These are phyloP conservation scores for Ganoderma lucidum DNA, from an alignment of 1,284 basidiomycete genomes.

Conservation along the genomic window DNA sequence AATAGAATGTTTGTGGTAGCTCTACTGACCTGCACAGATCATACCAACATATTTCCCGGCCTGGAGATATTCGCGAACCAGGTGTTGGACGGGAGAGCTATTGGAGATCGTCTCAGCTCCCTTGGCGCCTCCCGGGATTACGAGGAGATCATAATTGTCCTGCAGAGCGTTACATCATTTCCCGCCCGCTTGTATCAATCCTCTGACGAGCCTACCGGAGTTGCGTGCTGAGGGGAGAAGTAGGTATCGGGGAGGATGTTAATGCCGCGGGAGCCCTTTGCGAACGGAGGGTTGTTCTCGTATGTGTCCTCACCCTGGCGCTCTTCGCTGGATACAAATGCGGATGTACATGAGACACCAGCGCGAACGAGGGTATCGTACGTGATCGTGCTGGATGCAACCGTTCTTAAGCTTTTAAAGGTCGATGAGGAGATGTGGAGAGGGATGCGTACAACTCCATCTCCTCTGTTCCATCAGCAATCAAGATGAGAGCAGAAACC, in stretches of 20 bases:
- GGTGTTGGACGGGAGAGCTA: constrained; percentile 65
- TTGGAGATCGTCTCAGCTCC: constrained; percentile 80
- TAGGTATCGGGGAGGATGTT: constrained; percentile 73
- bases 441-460: constrained; percentile 78
- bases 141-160: constrained; percentile 71
- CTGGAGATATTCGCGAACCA: constrained; percentile 70
- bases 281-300: constrained; percentile 48
- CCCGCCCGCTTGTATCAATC: neutral
- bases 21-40: constrained; percentile 78
- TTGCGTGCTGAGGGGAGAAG: constrained; percentile 52
- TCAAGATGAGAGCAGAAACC: constrained; percentile 73
- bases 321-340: constrained; percentile 59
- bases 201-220: constrained; percentile 31
- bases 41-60: constrained; percentile 75
- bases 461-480: constrained; percentile 92
- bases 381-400: constrained; percentile 67
- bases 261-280: constrained; percentile 77
- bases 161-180: constrained; percentile 30
- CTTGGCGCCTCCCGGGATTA: constrained; percentile 85
- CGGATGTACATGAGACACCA: constrained; percentile 69
- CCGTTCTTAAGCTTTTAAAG: neutral
- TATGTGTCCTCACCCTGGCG: constrained; percentile 16
- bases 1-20: neutral
- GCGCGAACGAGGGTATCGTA: constrained; percentile 85
- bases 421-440: neutral